Evolutionary conservation across 78 protist species (phyloP).

Genomic region (Cyanophora paradoxa): DNA sequence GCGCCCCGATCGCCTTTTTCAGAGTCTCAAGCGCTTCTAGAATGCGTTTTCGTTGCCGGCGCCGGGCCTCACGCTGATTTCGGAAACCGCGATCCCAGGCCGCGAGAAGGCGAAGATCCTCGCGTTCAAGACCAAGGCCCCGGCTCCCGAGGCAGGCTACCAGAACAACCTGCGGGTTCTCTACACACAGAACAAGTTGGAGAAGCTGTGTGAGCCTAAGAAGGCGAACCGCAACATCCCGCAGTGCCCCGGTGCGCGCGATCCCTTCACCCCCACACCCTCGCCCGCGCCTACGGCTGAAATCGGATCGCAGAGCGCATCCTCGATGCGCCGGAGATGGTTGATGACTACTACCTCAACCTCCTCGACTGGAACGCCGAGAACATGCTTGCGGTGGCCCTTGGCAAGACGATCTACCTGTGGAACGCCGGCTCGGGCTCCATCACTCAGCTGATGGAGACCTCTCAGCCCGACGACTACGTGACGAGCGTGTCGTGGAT

Average conservation of each 20-base stretch:
- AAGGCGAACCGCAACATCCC: conserved; percentile 52
- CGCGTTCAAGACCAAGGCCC: conserved; percentile 79
- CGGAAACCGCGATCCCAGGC: background rate
- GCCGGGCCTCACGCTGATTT: background rate
- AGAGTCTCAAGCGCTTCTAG: background rate
- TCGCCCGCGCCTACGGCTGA: too few relatives aligned
- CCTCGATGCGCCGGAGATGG: conserved; percentile 53
- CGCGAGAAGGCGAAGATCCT: conserved; percentile 56
- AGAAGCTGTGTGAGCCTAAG: background rate
- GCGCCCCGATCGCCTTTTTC: background rate
- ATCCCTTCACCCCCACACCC: too few relatives aligned
- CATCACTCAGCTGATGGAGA: conserved; percentile 54
- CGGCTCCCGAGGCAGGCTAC: conserved; percentile 48
- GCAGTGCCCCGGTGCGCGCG: conserved; percentile 59
- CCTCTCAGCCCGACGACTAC: conserved; percentile 37
- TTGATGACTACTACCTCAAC: conserved; percentile 96
- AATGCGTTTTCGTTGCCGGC: background rate
- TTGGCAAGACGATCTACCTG: conserved; percentile 87
- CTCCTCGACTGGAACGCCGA: conserved; percentile 91
- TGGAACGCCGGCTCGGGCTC: conserved; percentile 92
- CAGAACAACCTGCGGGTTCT: conserved; percentile 44
- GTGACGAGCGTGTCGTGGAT: conserved; percentile 82
- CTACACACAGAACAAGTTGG: conserved; percentile 43
- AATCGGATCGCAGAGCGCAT: too few relatives aligned
- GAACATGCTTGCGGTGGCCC: conserved; percentile 92